Evolutionary conservation across 2,329 filamentous ascomycete genomes (phyloP).

Genomic region (Fusarium cyanostomum): DNA sequence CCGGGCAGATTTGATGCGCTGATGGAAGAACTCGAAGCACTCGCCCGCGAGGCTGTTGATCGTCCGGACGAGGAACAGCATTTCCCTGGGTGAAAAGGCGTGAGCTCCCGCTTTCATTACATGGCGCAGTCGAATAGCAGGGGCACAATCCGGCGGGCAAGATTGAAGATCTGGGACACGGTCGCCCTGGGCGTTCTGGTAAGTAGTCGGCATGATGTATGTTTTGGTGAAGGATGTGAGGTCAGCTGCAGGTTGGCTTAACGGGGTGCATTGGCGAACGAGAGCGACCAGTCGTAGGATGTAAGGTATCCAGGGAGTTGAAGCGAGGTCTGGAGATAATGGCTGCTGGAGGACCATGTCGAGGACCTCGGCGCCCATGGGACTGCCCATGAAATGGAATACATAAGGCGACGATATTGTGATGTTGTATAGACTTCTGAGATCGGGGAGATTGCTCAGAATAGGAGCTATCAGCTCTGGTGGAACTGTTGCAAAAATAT

Average conservation of each 20-base stretch:
- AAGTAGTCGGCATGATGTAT: slow-evolving; percentile 6
- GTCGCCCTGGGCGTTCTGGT: not conserved
- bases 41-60: slow-evolving; percentile 9
- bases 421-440: slow-evolving; percentile 7
- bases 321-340: not conserved
- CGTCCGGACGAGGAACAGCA: slow-evolving; percentile 13
- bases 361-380: slow-evolving; percentile 11
- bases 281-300: slow-evolving; percentile 23
- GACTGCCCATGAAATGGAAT: slow-evolving; percentile 11
- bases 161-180: slow-evolving; percentile 4
- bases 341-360: slow-evolving; percentile 13
- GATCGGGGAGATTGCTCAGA: slow-evolving; percentile 5
- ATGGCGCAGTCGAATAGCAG: slow-evolving; percentile 1
- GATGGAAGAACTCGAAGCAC: slow-evolving; percentile 21
- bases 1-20: not conserved
- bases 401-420: slow-evolving; percentile 9
- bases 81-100: not conserved
- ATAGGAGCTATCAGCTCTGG: slow-evolving; percentile 20
- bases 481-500: slow-evolving; percentile 13
- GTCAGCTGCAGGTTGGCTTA: not conserved
- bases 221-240: slow-evolving; percentile 6
- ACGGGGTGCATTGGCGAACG: not conserved
- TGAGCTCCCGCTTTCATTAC: not conserved
- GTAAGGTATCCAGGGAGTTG: slow-evolving; percentile 22
- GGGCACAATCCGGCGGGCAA: not conserved